A percentile compares a stretch with the other conserved stretches of the same genome.
These are phyloP conservation scores for Apostasia ramifera DNA, from an alignment of 106 monocot genomes.

Conservation along the genomic window DNA sequence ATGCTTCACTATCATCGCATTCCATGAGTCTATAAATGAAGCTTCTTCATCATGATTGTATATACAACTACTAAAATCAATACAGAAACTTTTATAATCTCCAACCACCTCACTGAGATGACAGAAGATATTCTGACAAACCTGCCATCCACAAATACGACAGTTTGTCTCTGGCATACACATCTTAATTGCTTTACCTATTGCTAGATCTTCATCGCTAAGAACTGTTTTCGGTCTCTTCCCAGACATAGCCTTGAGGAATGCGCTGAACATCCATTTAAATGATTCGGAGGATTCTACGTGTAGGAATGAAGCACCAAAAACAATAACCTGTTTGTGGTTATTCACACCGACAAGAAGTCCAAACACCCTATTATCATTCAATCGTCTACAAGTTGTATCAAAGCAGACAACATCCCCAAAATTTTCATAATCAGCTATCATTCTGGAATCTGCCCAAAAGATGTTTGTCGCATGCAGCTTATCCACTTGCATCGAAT, in stretches of 20 bases:
- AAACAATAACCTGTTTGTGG: conserved; percentile 17
- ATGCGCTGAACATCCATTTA: conserved; percentile 16
- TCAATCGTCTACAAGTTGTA: conserved; percentile 12
- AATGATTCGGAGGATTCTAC: conserved; percentile 12
- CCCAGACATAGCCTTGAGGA: conserved; percentile 15
- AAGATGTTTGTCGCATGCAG: conserved; percentile 7
- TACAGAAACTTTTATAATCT: not conserved
- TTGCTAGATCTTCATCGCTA: conserved; percentile 8
- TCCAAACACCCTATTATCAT: conserved; percentile 2
- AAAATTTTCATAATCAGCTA: conserved; percentile 14
- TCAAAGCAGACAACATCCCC: conserved; percentile 26
- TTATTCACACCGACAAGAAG: conserved; percentile 22
- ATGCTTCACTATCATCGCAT: conserved; percentile 5
- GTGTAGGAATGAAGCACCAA: conserved; percentile 17
- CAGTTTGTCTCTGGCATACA: not conserved
- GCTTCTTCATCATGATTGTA: conserved; percentile 8
- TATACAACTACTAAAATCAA: conserved; percentile 5
- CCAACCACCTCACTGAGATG: conserved; percentile 13
- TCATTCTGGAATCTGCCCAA: conserved; percentile 14
- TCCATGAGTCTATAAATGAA: conserved; percentile 5
- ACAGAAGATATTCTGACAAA: conserved; percentile 15
- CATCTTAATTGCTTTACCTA: conserved; percentile 1
- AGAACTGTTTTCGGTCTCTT: conserved; percentile 18
- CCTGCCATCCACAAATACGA: conserved; percentile 21
- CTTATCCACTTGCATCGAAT: conserved; percentile 6